Evolutionary conservation across 352 stramenopile genomes (phyloP).

Genomic region (Pythium sp.): DNA sequence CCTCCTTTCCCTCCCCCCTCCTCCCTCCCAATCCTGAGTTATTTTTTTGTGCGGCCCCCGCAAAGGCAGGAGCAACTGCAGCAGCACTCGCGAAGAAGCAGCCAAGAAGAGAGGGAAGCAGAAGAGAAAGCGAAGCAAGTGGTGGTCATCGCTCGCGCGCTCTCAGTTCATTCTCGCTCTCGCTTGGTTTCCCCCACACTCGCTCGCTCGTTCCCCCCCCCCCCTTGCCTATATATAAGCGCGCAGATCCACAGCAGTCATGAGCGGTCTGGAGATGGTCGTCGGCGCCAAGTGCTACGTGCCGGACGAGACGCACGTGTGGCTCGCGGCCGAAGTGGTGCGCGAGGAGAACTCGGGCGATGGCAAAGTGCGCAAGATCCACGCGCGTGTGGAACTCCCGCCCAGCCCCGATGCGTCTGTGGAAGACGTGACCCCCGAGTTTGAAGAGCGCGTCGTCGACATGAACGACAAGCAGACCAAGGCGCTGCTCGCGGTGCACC

Average conservation of each 20-base stretch:
- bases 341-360: constrained; percentile 62
- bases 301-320: constrained; percentile 82
- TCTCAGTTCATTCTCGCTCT: constrained; percentile 6
- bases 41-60: not conserved
- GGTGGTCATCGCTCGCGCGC: not conserved
- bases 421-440: constrained; percentile 13
- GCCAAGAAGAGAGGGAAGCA: constrained; percentile 1
- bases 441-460: constrained; percentile 69
- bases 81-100: constrained; percentile 7
- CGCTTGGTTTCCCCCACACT: not conserved
- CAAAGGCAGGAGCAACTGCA: not conserved
- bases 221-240: constrained; percentile 1
- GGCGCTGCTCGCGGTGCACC: constrained; percentile 61
- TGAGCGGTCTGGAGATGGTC: constrained; percentile 57
- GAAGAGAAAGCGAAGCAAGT: not conserved
- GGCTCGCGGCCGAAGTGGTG: constrained; percentile 74
- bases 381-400: constrained; percentile 57
- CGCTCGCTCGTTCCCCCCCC: no score
- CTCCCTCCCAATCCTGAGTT: constrained; percentile 1
- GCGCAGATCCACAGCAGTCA: not conserved
- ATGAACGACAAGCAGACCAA: constrained; percentile 72
- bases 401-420: constrained; percentile 17
- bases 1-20: not conserved
- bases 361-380: constrained; percentile 64
- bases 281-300: constrained; percentile 83